Evolutionary conservation across 1,139 yeast genomes (phyloP), one percentile per base, ranked within the genome.

Genomic region (Zygosaccharomyces pseudobailii): DNA sequence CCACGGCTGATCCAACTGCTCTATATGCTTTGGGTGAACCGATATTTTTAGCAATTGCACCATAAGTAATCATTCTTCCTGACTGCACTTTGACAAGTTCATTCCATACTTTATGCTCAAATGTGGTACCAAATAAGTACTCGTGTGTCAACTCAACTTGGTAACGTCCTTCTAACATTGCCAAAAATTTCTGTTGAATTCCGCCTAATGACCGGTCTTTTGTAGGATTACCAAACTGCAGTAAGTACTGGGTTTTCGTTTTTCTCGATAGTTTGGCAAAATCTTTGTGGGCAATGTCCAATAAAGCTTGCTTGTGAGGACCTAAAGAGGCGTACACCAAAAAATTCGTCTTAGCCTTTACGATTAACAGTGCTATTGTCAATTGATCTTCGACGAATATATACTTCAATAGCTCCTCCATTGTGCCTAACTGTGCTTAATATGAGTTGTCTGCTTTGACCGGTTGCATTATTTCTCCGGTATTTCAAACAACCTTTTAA

Each of bases 1-100:
- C 59, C 24, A 61, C 55, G 1, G 65, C 65, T 9, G 53, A 50
- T 2, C 62, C 66, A 9, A 63, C 60, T 9, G 66, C 65, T 35
- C 67, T 49, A 20, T 48, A 48, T 6, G 58, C 55, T 4, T 50
- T 52, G 7, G 58, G 57, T 3, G 45, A 43, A 2, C 61, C 59
- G 7, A 60, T 33, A 17, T 44, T 45, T 5, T 36, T 36, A 2
- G 64, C 64, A 22, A 62, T 39, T n/a, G 50, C 50, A 7, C 53
- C 47, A 44, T 62, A 62, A 17, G 56, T 57, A 3, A 44, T 43
- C 3, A 57, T 53, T 13, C 48, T 36, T 1, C 64, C 65, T 32
- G 46, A 39, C 19, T 51, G 49, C 1, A 60, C 49, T 23, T 47
- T 49, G 7, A 35, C 28, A 17, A 60, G 43, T 40, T 55, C 55